A percentile compares a stretch with the other conserved stretches of the same genome.
phyloP scores from a whole-genome alignment of 2,329 filamentous ascomycete genomes.

The Stachybotrys chartarum region DNA sequence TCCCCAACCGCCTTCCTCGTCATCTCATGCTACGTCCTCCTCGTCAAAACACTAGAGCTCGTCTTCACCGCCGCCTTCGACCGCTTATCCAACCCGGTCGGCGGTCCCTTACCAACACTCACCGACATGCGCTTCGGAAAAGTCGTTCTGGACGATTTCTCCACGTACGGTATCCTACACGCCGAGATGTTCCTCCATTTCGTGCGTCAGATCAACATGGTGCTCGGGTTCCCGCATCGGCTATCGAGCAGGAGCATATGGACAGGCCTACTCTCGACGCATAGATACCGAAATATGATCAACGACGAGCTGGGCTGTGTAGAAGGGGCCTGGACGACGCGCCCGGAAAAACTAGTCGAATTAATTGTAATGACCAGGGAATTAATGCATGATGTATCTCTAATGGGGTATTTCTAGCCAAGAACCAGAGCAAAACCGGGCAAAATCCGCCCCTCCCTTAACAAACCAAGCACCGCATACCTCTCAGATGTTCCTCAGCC shows the following conservation, averaged over 20 bases:
- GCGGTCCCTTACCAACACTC: conserved; percentile 6
- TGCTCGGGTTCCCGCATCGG: conserved; percentile 16
- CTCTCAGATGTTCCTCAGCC: neutral
- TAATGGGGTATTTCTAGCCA: conserved; percentile 11
- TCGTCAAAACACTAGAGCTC: conserved; percentile 16
- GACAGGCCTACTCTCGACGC: conserved; percentile 14
- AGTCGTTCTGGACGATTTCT: conserved; percentile 14
- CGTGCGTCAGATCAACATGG: conserved; percentile 15
- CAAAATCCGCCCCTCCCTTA: neutral
- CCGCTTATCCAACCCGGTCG: conserved; percentile 6
- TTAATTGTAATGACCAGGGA: conserved; percentile 10
- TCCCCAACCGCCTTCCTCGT: conserved; percentile 18
- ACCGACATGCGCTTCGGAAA: conserved; percentile 13
- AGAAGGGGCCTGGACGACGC: conserved; percentile 12
- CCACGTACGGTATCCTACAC: conserved; percentile 19
- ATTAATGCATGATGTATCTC: conserved; percentile 12
- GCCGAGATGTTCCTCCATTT: conserved; percentile 16
- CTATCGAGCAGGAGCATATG: conserved; percentile 14
- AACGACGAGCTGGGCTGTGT: conserved; percentile 17
- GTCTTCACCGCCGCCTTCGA: conserved; percentile 11
- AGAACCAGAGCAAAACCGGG: neutral
- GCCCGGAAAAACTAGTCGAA: conserved; percentile 12
- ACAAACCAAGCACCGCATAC: neutral
- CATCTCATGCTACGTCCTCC: conserved; percentile 21
- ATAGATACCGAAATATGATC: conserved; percentile 13